Base-by-base conservation (phyloP, 2,329 filamentous ascomycete genomes). In the Colletotrichum sp. region DNA sequence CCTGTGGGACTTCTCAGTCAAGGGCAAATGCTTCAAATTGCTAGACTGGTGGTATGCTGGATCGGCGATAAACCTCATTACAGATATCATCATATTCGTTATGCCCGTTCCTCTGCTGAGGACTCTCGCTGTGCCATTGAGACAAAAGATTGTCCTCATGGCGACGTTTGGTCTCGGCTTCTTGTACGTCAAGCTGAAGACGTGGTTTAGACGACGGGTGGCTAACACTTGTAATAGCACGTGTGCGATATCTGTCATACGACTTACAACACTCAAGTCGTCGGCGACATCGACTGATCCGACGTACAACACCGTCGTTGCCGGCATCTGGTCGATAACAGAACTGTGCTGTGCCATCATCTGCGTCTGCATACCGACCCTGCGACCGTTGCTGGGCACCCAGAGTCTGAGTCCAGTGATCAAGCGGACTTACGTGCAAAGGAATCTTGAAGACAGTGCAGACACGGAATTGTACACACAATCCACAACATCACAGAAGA, bases 301-400 rank as follows among this genome's bases (percentile, higher is more conserved):
- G 1, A 85, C 84, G 2, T 86, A 81, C 77, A 80, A 85, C 52
- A 82, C 80, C 7, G 84, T 83, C 18, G 49, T 75, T 1, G 52
- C 66, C 10, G 67, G 65, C 2, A 82, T 83, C 73, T 86, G 85
- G 84, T 86, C 85, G 10, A 81, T 85, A 62, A 82, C 86, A 71
- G 85, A 87, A 76, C 81, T 85, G 65, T 84, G 84, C 74, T 81
- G 83, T 57, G 84, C 83, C 63, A 81, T 87, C 72, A 78, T 86
- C 18, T 86, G 85, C 73, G 81, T 84, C 39, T 85, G 84, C 76
- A 81, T 86, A 13, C 85, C 85, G 1, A 85, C 85, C 7, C 78
- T 86, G 3, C 81, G 84, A 1, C 83, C 83, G 21, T 60, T 83
- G 4, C 64, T 84, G 28, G 65, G 34, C 5, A n/a, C 64, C 1